Percentiles rank a stretch among this genome's conserved stretches.
Evolutionary conservation across 768 basidiomycete genomes (phyloP).

Genomic region (Amanita muscaria): DNA sequence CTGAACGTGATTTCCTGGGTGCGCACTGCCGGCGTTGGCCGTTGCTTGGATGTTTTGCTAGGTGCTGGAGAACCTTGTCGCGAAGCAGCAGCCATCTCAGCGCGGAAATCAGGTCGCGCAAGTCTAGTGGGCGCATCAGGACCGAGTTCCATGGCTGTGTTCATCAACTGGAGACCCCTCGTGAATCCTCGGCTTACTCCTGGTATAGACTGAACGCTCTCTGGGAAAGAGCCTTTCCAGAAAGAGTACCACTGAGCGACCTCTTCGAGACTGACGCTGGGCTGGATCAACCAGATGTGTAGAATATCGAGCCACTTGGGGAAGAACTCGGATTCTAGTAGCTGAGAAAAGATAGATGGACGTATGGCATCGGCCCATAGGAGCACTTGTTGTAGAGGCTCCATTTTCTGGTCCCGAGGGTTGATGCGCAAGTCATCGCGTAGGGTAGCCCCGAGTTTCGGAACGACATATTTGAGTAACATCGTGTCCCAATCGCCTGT

Average conservation of each 20-base stretch:
- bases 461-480: conserved; percentile 84
- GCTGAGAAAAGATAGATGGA: conserved; percentile 66
- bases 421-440: conserved; percentile 86
- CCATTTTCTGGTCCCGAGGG: conserved; percentile 84
- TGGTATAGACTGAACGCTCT: conserved; percentile 52
- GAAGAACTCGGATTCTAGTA: conserved; percentile 91
- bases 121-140: conserved; percentile 62
- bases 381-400: conserved; percentile 66
- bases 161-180: conserved; percentile 87
- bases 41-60: conserved; percentile 25
- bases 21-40: conserved; percentile 33
- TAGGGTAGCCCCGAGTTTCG: conserved; percentile 76
- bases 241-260: conserved; percentile 89
- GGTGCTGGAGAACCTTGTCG: conserved; percentile 19
- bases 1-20: conserved; percentile 87
- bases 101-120: conserved; percentile 55
- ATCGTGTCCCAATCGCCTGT: conserved; percentile 83
- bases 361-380: conserved; percentile 72
- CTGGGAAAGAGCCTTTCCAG: conserved; percentile 80
- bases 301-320: conserved; percentile 93
- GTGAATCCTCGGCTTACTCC: conserved; percentile 77
- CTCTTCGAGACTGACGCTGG: conserved; percentile 81
- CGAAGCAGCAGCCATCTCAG: conserved; percentile 29
- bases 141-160: conserved; percentile 84
- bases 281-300: conserved; percentile 89